Evolutionary conservation across 1,284 basidiomycete species (phyloP).

Genomic region (Takashimella koratensis): DNA sequence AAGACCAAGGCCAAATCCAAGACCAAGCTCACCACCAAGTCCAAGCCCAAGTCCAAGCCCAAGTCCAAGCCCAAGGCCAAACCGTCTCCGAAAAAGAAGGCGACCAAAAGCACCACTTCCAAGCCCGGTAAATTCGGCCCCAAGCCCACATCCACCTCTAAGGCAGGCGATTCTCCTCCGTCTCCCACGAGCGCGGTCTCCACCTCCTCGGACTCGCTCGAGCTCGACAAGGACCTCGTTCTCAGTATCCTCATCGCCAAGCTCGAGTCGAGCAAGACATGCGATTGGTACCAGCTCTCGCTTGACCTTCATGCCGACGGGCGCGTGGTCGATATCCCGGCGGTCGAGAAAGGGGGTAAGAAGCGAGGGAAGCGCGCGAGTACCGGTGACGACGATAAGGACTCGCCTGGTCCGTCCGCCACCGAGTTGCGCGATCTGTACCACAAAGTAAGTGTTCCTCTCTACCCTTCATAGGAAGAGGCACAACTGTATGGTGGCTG

Average conservation of each 20-base stretch:
- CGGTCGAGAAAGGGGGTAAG: conserved; percentile 2
- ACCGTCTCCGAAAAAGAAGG: too few species aligned
- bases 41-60: not conserved
- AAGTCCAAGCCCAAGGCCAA: conserved; percentile 1
- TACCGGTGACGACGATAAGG: not conserved
- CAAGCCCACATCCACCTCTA: not conserved
- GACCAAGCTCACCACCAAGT: conserved; percentile 1
- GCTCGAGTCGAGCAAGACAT: conserved; percentile 23
- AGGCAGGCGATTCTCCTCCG: not conserved
- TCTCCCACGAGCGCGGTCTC: too few species aligned
- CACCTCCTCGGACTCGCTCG: not conserved
- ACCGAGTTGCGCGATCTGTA: conserved; percentile 28
- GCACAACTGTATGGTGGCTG: not conserved
- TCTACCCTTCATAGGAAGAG: not conserved
- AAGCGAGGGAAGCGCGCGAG: conserved; percentile 4
- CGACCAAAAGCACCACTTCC: too few species aligned
- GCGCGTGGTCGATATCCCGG: not conserved
- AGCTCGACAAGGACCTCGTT: conserved; percentile 17
- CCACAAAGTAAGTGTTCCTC: conserved; percentile 32
- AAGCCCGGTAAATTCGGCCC: not conserved
- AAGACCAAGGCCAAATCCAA: too few species aligned
- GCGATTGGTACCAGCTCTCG: conserved; percentile 34
- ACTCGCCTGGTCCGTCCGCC: conserved; percentile 10
- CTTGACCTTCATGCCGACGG: not conserved
- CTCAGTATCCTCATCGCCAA: conserved; percentile 28